phyloP scores from a whole-genome alignment of 2,329 filamentous ascomycete genomes.

The Hypoxylon sp. region DNA sequence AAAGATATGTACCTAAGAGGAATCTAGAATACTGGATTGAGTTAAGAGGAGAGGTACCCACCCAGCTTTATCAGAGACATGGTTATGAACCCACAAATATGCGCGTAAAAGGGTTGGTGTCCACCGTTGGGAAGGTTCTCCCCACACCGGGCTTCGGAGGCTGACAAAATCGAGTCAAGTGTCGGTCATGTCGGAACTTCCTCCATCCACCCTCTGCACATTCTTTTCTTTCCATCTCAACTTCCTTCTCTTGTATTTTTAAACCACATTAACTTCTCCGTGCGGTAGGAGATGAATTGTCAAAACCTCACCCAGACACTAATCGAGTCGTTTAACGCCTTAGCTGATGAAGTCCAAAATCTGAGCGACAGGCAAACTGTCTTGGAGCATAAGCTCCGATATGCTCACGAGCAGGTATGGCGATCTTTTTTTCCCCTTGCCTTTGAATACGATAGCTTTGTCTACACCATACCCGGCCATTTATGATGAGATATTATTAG shows the following conservation, averaged over 20 bases:
- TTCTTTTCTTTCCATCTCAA: conserved; percentile 19
- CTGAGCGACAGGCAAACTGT: conserved; percentile 75
- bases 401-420: conserved; percentile 75
- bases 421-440: conserved; percentile 45
- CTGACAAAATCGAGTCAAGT: conserved; percentile 10
- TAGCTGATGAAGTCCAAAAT: conserved; percentile 76
- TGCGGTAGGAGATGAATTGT: conserved; percentile 58
- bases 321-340: conserved; percentile 74
- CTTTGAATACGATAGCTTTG: conserved; percentile 14
- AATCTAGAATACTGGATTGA: not conserved
- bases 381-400: conserved; percentile 76
- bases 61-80: not conserved
- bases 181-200: conserved; percentile 24
- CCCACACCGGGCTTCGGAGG: conserved; percentile 23
- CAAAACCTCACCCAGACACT: conserved; percentile 68
- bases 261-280: not conserved
- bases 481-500: conserved; percentile 71
- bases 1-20: not conserved
- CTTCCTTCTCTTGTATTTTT: conserved; percentile 12
- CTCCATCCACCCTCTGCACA: conserved; percentile 4
- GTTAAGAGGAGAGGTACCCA: not conserved
- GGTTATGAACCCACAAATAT: conserved; percentile 11
- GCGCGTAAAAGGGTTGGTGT: conserved; percentile 2
- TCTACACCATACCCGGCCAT: conserved; percentile 22
- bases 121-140: conserved; percentile 1